Conservation (phyloP, 495 filamentous ascomycete species). For the Talaromyces adpressus region DNA sequence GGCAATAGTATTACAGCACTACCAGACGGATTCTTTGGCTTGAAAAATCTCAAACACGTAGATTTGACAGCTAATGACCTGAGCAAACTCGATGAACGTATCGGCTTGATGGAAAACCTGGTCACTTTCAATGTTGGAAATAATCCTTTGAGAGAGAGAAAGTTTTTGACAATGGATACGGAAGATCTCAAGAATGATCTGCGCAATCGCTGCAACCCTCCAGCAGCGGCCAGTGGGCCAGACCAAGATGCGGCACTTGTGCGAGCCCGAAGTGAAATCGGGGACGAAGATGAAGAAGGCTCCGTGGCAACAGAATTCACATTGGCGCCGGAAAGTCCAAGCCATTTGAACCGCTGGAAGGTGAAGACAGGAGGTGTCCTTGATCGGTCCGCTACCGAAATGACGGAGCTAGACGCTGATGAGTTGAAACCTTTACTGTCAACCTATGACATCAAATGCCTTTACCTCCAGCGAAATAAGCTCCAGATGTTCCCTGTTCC, state of each 20-base stretch:
- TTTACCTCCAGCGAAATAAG: constrained; percentile 71
- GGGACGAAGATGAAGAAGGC: constrained; percentile 31
- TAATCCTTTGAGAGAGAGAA: constrained; percentile 84
- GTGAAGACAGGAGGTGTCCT: constrained; percentile 65
- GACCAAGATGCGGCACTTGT: constrained; percentile 23
- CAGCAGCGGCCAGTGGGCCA: constrained; percentile 9
- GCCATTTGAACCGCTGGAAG: constrained; percentile 42
- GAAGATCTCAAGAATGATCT: constrained; percentile 78
- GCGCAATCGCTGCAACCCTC: constrained; percentile 58
- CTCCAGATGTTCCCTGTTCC: constrained; percentile 58
- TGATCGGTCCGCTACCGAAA: constrained; percentile 61
- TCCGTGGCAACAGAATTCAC: constrained; percentile 41
- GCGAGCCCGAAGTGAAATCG: constrained; percentile 27
- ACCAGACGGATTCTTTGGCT: constrained; percentile 63
- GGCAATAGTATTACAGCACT: constrained; percentile 71
- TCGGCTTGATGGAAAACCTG: constrained; percentile 75
- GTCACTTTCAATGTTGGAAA: constrained; percentile 66
- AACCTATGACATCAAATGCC: constrained; percentile 39
- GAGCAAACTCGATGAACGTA: constrained; percentile 61
- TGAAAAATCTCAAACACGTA: constrained; percentile 60
- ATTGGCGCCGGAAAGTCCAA: constrained; percentile 34
- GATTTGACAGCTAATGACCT: constrained; percentile 84
- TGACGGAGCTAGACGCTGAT: constrained; percentile 40
- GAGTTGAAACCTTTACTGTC: constrained; percentile 37
- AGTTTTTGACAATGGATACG: constrained; percentile 69